Base-by-base conservation (phyloP, 1,284 basidiomycete genomes). In the Ustilago nuda region DNA sequence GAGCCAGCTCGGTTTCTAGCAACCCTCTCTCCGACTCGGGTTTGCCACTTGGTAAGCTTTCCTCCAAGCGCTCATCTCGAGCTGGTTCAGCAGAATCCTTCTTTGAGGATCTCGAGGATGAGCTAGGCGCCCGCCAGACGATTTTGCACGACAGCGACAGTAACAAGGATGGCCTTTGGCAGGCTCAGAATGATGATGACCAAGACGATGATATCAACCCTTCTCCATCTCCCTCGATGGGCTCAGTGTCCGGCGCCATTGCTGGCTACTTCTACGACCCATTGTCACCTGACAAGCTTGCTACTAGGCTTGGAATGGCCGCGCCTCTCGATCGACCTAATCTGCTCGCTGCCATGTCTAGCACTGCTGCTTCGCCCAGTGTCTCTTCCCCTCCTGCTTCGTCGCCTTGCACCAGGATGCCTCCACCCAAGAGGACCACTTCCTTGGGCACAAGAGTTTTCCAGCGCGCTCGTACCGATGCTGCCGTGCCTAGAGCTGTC, bases 231-330 rank as follows among this genome's bases (percentile, higher is more conserved):
- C 69, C 80, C 2, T 71, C 79, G 1, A 72, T 72, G 70, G 51
- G 52, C 11, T 72, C 70, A 12, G 12, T 64, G 8, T 61, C 66
- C 2, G 76, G 72, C 3, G 56, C 70, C 45, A 79, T 84, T 61
- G 80, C 74, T 17, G 71, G 61, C 61, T 84, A 81, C 70, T 84
- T 84, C 55, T 82, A 72, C 61, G 71, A 83, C 33, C 82, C 82
- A 1, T 52, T 80, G 43, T 83, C 82, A 12, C 82, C 82, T 15
- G 72, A 83, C 48, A 75, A 77, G 66, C 62, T 61, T 23, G 67
- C 33, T 8, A 51, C 54, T 45, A 57, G 60, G 39, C 62, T 66
- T 36, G 61, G 65, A 39, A 67, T 67, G 65, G n/a, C 65, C 23
- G 23, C 23, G 12, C 55, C 68, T 11, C 55, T 48, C 45, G 67